Percentiles rank a stretch among this genome's conserved stretches.
Conservation (phyloP, 192 early-diverging fungal species). For the Coemansia sp. region DNA sequence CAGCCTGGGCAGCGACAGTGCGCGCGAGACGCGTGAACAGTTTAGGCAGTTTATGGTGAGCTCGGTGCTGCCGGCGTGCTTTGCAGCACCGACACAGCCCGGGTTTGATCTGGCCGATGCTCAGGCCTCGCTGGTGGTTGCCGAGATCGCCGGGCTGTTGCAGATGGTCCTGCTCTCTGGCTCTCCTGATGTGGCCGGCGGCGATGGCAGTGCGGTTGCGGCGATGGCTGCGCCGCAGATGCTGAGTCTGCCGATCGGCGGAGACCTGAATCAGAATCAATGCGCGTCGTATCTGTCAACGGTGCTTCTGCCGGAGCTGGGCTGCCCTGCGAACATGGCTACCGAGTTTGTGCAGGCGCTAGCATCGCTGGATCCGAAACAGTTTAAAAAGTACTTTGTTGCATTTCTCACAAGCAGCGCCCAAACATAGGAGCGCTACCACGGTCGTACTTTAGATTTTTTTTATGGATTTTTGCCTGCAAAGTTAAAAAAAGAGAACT, state of each 20-base stretch:
- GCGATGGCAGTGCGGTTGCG: slow-evolving; percentile 20
- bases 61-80: slow-evolving; percentile 69
- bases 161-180: slow-evolving; percentile 49
- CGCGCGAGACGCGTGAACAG: slow-evolving; percentile 31
- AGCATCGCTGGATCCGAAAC: slow-evolving; percentile 61
- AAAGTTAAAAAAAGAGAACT: no score
- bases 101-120: slow-evolving; percentile 75
- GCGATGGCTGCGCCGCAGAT: slow-evolving; percentile 29
- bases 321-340: slow-evolving; percentile 62
- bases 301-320: slow-evolving; percentile 35
- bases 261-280: slow-evolving; percentile 43
- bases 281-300: slow-evolving; percentile 38
- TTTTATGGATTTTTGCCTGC: not conserved
- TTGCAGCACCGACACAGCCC: slow-evolving; percentile 74
- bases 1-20: slow-evolving; percentile 17
- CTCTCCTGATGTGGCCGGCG: slow-evolving; percentile 25
- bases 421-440: not conserved
- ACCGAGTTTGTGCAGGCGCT: slow-evolving; percentile 75
- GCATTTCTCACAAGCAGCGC: slow-evolving; percentile 28
- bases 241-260: slow-evolving; percentile 26
- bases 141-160: slow-evolving; percentile 51
- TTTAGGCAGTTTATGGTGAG: slow-evolving; percentile 77
- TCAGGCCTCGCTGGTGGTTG: slow-evolving; percentile 65
- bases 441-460: no score
- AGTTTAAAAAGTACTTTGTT: slow-evolving; percentile 70